Evolutionary conservation across 345 rosid species (phyloP).

Genomic region (Xanthoceras sorbifolium): DNA sequence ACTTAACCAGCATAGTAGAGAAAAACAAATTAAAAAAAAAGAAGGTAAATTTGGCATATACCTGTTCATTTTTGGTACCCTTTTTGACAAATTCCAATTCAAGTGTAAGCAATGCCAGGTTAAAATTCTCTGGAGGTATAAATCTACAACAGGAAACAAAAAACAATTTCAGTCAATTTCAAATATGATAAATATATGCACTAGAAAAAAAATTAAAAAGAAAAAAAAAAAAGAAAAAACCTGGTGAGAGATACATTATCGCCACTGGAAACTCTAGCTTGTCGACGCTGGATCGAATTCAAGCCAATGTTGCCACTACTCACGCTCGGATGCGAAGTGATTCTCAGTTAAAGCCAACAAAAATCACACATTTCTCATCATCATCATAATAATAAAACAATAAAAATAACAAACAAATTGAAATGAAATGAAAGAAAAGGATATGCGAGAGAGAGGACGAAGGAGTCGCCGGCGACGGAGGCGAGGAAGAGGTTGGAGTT

Average conservation of each 20-base stretch:
- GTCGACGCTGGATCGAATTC: conserved; percentile 87
- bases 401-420: not conserved
- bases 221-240: conserved; percentile 27
- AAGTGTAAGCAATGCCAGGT: conserved; percentile 71
- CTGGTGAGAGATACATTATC: conserved; percentile 68
- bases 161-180: not conserved
- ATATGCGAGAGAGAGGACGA: conserved; percentile 82
- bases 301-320: conserved; percentile 63
- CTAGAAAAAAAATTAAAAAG: not conserved
- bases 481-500: conserved; percentile 73
- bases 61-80: conserved; percentile 91
- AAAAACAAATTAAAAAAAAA: not conserved
- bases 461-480: conserved; percentile 52
- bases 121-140: conserved; percentile 73
- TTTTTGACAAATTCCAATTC: conserved; percentile 94
- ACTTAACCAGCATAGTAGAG: not conserved
- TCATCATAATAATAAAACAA: no score
- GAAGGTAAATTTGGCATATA: not conserved
- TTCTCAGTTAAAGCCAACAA: conserved; percentile 48
- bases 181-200: not conserved
- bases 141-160: conserved; percentile 46
- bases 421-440: conserved; percentile 39
- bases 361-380: not conserved
- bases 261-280: conserved; percentile 82
- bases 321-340: conserved; percentile 75